phyloP scores from a whole-genome alignment of 1,284 basidiomycete species.

The Trametes pubescens region DNA sequence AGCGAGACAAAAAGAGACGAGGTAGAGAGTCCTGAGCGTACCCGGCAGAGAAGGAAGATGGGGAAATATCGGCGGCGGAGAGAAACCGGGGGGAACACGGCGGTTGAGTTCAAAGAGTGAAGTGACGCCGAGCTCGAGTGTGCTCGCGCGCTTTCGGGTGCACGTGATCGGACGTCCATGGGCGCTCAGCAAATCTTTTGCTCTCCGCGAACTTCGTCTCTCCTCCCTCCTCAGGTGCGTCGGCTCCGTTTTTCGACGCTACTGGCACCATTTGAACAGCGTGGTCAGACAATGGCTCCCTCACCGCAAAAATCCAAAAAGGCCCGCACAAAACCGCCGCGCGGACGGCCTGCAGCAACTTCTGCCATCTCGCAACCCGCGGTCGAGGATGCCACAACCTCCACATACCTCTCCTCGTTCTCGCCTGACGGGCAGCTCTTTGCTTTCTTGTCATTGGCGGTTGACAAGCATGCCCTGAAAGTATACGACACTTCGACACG shows the following conservation, averaged over 20 bases:
- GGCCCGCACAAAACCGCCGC: constrained; percentile 58
- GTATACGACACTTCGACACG: constrained; percentile 68
- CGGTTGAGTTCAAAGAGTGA: constrained; percentile 15
- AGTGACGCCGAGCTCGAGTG: too few species aligned
- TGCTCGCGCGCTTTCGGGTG: neutral
- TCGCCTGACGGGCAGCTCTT: constrained; percentile 67
- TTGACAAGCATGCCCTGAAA: constrained; percentile 79
- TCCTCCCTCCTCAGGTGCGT: constrained; percentile 23
- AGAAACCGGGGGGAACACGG: constrained; percentile 10
- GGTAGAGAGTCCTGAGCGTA: neutral
- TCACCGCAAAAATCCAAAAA: constrained; percentile 57
- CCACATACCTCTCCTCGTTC: constrained; percentile 64
- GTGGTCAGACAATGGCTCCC: constrained; percentile 45
- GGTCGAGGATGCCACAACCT: constrained; percentile 56
- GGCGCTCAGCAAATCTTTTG: constrained; percentile 34
- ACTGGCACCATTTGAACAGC: neutral
- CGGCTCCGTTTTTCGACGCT: neutral
- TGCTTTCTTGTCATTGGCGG: constrained; percentile 70
- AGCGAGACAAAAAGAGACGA: neutral
- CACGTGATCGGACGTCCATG: constrained; percentile 23
- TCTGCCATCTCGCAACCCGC: constrained; percentile 67
- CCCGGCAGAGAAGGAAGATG: neutral
- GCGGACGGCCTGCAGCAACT: constrained; percentile 61
- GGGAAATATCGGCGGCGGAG: constrained; percentile 5
- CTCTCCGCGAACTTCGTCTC: constrained; percentile 20